These are phyloP conservation scores for Murraya paniculata DNA, from an alignment of 345 rosid species.

Conservation along the genomic window DNA sequence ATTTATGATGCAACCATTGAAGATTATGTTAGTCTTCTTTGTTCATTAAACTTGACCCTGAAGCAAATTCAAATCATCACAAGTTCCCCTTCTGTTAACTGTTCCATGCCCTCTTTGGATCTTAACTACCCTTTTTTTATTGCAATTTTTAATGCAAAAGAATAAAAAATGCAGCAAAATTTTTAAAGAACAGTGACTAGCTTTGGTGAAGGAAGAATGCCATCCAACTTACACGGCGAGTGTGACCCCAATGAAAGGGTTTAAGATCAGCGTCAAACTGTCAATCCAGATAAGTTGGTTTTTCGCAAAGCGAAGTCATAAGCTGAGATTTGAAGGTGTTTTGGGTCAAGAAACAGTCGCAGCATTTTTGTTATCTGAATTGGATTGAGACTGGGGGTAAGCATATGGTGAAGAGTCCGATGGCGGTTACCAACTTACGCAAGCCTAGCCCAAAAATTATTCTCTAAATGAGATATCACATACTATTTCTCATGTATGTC, in stretches of 20 bases:
- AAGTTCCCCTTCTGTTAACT: conserved; percentile 29
- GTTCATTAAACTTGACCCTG: conserved; percentile 42
- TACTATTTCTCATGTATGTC: no score
- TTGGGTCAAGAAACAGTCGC: neutral
- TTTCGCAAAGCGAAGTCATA: conserved; percentile 45
- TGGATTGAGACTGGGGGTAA: conserved; percentile 43
- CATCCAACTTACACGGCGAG: conserved; percentile 32
- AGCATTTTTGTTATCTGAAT: conserved; percentile 32
- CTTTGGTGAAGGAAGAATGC: conserved; percentile 28
- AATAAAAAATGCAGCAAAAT: conserved; percentile 8
- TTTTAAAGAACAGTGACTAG: conserved; percentile 52
- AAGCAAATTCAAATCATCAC: conserved; percentile 49
- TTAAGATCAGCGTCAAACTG: no score
- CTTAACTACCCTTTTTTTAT: conserved; percentile 63
- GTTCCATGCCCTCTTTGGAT: conserved; percentile 39
- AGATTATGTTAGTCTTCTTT: conserved; percentile 46
- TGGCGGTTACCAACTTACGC: conserved; percentile 28
- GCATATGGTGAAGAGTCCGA: conserved; percentile 45
- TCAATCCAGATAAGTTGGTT: conserved; percentile 34
- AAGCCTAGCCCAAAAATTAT: no score
- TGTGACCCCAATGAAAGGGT: conserved; percentile 24
- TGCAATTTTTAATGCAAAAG: conserved; percentile 23
- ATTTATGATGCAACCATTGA: conserved; percentile 37
- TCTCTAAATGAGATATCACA: no score
- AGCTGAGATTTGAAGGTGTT: conserved; percentile 32